Evolutionary conservation across 1,139 yeast genomes (phyloP), one percentile per base, ranked within the genome.

Genomic region (Debaryomyces nepalensis): DNA sequence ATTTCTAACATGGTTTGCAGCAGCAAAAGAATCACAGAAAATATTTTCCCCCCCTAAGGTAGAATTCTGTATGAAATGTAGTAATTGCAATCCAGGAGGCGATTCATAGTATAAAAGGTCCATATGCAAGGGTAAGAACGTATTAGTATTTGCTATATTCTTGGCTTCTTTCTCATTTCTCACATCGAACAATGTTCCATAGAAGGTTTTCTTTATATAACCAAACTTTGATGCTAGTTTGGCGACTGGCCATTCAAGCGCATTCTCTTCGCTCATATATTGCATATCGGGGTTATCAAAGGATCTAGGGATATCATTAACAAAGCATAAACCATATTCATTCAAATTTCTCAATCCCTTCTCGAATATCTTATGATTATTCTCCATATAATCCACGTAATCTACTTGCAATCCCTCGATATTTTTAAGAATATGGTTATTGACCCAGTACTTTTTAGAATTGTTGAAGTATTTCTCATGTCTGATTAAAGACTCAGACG

Each of bases 31-130:
- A 60, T 87, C 95, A n/a, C 82, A 81, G 66, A 85, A 87, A 8
- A 83, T 64, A 40, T 82, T 84, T 41, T 84, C 90, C 3, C 91
- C 91, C 2, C 93, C 95, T 2, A 53, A 48, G 4, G 87, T 77
- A 5, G 78, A 70, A 59, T 87, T 87, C 39, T 79, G 71, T 37
- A 87, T 76, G 40, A 81, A 75, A 53, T 87, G 95, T 35, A 87
- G 69, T 26, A 86, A 61, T 57, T 87, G 95, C 29, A 87, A 68
- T 0, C 95, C 95, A 0, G 96, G 96, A 1, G 95, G 95, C 7
- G 90, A 82, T 59, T 87, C 93, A 57, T 86, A 82, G 63, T 87
- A 87, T 39, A 84, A 71, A 31, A 87, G 70, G 53, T 87, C 95
- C 88, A 85, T 87, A 55, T 87, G 96, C 44, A 87, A 68, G 3